Base-by-base conservation (phyloP, 2,329 filamentous ascomycete species). In the Zasmidium cellare region DNA sequence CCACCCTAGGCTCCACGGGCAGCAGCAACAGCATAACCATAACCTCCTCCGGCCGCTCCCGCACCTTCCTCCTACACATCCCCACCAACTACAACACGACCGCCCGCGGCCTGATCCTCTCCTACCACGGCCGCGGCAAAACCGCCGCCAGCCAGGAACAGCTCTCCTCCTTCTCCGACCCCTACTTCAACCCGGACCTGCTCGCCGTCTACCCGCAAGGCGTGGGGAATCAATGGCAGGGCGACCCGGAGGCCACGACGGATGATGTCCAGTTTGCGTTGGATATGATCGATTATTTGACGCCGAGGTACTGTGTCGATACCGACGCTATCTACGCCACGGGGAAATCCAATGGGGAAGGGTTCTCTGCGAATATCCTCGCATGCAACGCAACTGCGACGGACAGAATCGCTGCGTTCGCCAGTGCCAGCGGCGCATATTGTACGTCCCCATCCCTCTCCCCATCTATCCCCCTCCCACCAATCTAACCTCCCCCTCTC, bases 341-440 rank as follows among this genome's bases (percentile, higher is more conserved):
- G 0, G 79, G 78, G 49, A 83, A 84, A 62, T 84, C 76, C 63
- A 83, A 84, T 50, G 82, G 81, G 7, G 83, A 80, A 2, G 82
- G 77, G 9, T 67, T 68, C 55, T 76, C 79, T 18, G 75, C 75
- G 9, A 76, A 74, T 20, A 63, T 77, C 2, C 75, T 82, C 9
- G 79, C 80, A 5, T 83, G 79, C 63, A 73, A 80, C 51, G 55
- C 72, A 0, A 67, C 63, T 2, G 73, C 76, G 1, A 76, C 75
- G 1, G 69, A 65, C 7, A 72, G 73, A 6, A 76, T 83, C 48
- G 80, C 80, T 12, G 80, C 80, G 0, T 82, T 82, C 59, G 79
- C 77, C 1, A 70, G 75, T 1, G 75, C 77, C 12, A 76, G 77
- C 3, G 80, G 77, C 3, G 80, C 78, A 3, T 79, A 75, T 56